These are phyloP conservation scores for Aspergillus calidoustus DNA, from an alignment of 2,329 filamentous ascomycete species.

Conservation along the genomic window DNA sequence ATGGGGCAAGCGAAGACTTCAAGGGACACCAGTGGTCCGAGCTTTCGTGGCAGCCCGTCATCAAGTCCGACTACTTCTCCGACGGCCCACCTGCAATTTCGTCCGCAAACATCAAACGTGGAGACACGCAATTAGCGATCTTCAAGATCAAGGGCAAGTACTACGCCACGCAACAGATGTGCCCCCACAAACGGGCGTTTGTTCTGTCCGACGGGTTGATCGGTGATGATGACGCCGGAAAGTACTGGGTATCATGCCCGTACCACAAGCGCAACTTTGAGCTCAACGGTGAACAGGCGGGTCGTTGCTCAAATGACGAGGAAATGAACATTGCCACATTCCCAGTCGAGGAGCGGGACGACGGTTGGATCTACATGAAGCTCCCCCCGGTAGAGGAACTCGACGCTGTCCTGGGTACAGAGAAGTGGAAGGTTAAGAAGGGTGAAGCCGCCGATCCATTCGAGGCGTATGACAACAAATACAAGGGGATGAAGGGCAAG, in stretches of 20 bases:
- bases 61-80: conserved; percentile 71
- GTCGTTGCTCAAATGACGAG: conserved; percentile 75
- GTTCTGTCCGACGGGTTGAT: conserved; percentile 85
- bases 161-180: conserved; percentile 93
- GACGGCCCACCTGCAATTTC: conserved; percentile 70
- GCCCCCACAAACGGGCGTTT: conserved; percentile 88
- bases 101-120: conserved; percentile 77
- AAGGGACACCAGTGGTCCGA: conserved; percentile 67
- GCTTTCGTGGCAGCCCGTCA: conserved; percentile 78
- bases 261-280: conserved; percentile 90
- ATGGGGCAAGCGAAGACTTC: conserved; percentile 73
- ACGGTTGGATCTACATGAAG: conserved; percentile 79
- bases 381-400: conserved; percentile 81
- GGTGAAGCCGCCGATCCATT: conserved; percentile 66
- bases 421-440: conserved; percentile 77
- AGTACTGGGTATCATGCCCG: conserved; percentile 85
- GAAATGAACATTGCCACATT: conserved; percentile 82
- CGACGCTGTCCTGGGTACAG: conserved; percentile 76
- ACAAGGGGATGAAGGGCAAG: conserved; percentile 60
- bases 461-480: conserved; percentile 59
- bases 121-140: conserved; percentile 85
- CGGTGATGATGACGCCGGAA: conserved; percentile 63
- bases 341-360: conserved; percentile 71
- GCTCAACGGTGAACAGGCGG: conserved; percentile 67
- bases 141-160: conserved; percentile 81